phyloP scores from a whole-genome alignment of 768 basidiomycete species.

The Hypholoma sublateritium region DNA sequence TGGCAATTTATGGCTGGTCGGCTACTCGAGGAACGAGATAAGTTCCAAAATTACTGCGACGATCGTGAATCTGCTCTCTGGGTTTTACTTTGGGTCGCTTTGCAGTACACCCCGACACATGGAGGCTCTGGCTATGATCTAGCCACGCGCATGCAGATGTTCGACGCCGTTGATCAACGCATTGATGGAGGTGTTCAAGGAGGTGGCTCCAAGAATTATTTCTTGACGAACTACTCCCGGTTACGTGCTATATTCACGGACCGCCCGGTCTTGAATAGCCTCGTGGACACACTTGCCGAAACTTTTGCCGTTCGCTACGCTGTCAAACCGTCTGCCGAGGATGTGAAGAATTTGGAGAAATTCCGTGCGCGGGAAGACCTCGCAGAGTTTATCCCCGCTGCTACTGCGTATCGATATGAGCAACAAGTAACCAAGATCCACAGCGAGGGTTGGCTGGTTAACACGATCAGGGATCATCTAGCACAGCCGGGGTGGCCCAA shows the following conservation, averaged over 20 bases:
- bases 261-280: background rate
- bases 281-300: background rate
- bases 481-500: background rate
- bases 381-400: too few species aligned
- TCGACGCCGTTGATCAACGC: background rate
- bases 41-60: conserved; percentile 21
- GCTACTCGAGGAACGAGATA: conserved; percentile 12
- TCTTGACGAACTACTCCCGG: background rate
- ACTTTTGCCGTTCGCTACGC: conserved; percentile 2
- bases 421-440: background rate
- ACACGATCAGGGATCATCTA: background rate
- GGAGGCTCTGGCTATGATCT: background rate
- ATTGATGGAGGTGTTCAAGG: too few species aligned
- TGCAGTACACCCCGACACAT: background rate
- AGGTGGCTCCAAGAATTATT: background rate
- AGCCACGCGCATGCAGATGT: background rate
- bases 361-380: too few species aligned
- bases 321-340: background rate
- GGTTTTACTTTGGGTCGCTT: conserved; percentile 7
- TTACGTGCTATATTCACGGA: background rate
- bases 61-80: conserved; percentile 31
- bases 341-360: background rate
- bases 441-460: conserved; percentile 4
- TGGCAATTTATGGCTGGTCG: conserved; percentile 30
- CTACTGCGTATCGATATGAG: background rate